Evolutionary conservation across 2,329 filamentous ascomycete species (phyloP).

Genomic region (Pseudogymnoascus sp.): DNA sequence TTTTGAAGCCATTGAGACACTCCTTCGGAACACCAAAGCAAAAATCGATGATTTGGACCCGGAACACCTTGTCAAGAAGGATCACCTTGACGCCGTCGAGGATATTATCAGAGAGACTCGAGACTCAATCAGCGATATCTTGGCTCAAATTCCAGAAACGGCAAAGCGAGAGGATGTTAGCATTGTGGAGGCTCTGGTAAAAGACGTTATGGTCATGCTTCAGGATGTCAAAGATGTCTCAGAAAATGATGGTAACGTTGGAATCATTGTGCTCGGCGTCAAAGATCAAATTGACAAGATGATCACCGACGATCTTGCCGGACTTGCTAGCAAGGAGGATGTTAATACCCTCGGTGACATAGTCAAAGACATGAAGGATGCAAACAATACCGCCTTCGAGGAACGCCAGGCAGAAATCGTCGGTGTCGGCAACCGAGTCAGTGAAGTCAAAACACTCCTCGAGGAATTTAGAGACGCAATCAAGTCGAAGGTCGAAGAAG

Average conservation of each 20-base stretch:
- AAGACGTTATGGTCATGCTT: slow-evolving; percentile 66
- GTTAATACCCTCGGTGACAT: slow-evolving; percentile 62
- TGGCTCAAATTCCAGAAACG: slow-evolving; percentile 59
- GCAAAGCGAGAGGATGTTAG: slow-evolving; percentile 74
- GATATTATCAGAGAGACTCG: slow-evolving; percentile 67
- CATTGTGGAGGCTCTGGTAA: slow-evolving; percentile 68
- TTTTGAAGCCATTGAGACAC: slow-evolving; percentile 81
- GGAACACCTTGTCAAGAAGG: slow-evolving; percentile 61
- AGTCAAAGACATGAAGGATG: slow-evolving; percentile 65
- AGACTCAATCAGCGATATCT: slow-evolving; percentile 60
- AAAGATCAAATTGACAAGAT: slow-evolving; percentile 72
- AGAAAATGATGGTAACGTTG: slow-evolving; percentile 77
- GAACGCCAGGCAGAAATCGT: slow-evolving; percentile 79
- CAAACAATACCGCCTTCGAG: slow-evolving; percentile 72
- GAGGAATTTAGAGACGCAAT: slow-evolving; percentile 72
- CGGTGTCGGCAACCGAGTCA: slow-evolving; percentile 68
- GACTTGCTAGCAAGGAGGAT: slow-evolving; percentile 70
- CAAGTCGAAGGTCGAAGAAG: slow-evolving; percentile 69
- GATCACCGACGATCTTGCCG: slow-evolving; percentile 61
- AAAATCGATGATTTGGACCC: slow-evolving; percentile 77
- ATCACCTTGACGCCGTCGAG: slow-evolving; percentile 47
- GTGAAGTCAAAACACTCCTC: slow-evolving; percentile 69
- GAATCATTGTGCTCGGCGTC: slow-evolving; percentile 75
- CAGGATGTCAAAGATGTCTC: slow-evolving; percentile 67
- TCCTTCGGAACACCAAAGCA: slow-evolving; percentile 82